phyloP scores from a whole-genome alignment of 1,284 basidiomycete species.

The Erythrobasidium hasegawianum region DNA sequence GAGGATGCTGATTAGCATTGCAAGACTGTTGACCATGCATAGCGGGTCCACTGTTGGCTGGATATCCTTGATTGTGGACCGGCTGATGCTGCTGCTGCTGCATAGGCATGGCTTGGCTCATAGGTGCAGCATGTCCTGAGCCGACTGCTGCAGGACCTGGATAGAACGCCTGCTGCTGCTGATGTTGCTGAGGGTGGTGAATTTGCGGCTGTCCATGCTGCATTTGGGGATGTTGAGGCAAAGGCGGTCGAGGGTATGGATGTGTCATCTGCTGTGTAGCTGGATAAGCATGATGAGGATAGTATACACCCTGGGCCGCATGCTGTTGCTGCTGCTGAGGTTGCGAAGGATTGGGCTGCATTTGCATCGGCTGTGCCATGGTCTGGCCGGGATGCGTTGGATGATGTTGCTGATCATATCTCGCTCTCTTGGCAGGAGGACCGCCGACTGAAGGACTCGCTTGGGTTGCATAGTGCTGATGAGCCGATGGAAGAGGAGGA shows the following conservation, averaged over 20 bases:
- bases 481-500: background rate
- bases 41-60: no score
- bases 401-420: conserved; percentile 6
- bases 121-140: background rate
- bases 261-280: background rate
- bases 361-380: conserved; percentile 2
- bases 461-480: background rate
- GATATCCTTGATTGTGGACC: background rate
- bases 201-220: background rate
- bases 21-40: background rate
- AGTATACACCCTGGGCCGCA: background rate
- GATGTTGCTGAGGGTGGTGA: background rate
- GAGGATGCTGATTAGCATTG: background rate
- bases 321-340: conserved; percentile 2
- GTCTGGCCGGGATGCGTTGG: conserved; percentile 10
- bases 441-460: background rate
- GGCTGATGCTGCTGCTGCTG: background rate
- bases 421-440: no score
- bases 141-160: no score
- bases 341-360: background rate
- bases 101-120: background rate
- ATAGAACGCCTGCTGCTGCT: background rate
- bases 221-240: no score
- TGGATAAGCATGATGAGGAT: background rate
- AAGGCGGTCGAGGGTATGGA: background rate